These are phyloP conservation scores for Colletotrichum spaethianum DNA, from an alignment of 2,329 filamentous ascomycete genomes.

Conservation along the genomic window DNA sequence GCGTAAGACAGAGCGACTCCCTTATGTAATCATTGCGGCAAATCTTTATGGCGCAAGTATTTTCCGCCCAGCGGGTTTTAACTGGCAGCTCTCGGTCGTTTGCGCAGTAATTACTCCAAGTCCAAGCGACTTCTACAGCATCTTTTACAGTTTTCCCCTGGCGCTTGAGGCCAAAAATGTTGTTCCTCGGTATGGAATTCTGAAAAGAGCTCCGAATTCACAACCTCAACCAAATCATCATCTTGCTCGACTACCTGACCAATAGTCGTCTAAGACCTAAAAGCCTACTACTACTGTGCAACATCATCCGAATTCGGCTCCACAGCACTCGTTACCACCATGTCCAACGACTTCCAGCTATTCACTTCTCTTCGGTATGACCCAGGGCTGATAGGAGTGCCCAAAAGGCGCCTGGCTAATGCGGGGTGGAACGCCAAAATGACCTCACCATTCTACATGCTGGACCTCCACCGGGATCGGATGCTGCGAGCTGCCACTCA, in stretches of 20 bases:
- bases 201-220: background rate
- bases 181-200: background rate
- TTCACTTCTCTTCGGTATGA: constrained; percentile 84
- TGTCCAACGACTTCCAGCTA: constrained; percentile 68
- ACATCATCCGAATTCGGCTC: background rate
- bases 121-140: background rate
- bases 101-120: background rate
- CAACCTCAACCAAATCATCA: background rate
- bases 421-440: constrained; percentile 67
- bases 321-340: constrained; percentile 40
- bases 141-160: background rate
- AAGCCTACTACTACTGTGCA: background rate
- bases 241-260: background rate
- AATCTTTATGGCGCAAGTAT: constrained; percentile 6
- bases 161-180: background rate
- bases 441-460: constrained; percentile 81
- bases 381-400: constrained; percentile 63
- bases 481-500: constrained; percentile 75
- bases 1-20: background rate
- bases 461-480: constrained; percentile 83
- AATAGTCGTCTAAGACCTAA: too few species aligned
- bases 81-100: background rate
- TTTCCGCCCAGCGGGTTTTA: background rate
- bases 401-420: constrained; percentile 54
- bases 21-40: constrained; percentile 5